A percentile compares a stretch with the other conserved stretches of the same genome.
These are phyloP conservation scores for Rhododendron vialii DNA, from an alignment of 148 eudicot genomes.

Conservation along the genomic window DNA sequence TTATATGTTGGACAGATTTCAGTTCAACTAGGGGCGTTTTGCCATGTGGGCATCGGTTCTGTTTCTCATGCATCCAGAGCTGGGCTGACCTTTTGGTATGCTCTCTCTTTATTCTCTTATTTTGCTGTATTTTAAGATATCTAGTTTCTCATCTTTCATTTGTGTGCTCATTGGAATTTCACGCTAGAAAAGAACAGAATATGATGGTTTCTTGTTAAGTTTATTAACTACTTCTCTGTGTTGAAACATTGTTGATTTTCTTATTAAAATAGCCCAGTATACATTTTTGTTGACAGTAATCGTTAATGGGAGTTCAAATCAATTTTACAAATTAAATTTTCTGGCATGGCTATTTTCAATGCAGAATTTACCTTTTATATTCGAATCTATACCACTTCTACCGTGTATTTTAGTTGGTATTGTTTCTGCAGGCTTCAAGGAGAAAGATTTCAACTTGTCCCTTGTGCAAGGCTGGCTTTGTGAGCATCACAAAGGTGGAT, in stretches of 20 bases:
- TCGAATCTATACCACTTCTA: neutral
- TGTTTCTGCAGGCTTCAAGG: constrained; percentile 39
- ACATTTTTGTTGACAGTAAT: neutral
- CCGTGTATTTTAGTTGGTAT: constrained; percentile 4
- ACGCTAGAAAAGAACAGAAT: neutral
- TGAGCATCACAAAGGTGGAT: constrained; percentile 59
- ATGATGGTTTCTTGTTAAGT: neutral
- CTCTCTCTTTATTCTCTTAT: constrained; percentile 7
- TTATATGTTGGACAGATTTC: constrained; percentile 83
- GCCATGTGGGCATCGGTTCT: constrained; percentile 94
- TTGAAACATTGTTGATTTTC: neutral
- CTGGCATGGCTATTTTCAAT: neutral
- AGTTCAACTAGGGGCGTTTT: constrained; percentile 79
- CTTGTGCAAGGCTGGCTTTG: constrained; percentile 68
- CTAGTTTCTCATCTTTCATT: neutral
- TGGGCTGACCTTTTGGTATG: constrained; percentile 86
- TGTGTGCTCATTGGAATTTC: neutral
- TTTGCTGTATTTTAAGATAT: neutral
- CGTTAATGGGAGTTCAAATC: neutral
- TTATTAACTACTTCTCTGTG: neutral
- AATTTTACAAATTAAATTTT: neutral
- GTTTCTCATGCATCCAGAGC: constrained; percentile 81
- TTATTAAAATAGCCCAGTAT: neutral
- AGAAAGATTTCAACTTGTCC: constrained; percentile 74
- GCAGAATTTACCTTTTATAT: neutral